Evolutionary conservation across 768 basidiomycete species (phyloP).

Genomic region (Rhizopogon roseolus): DNA sequence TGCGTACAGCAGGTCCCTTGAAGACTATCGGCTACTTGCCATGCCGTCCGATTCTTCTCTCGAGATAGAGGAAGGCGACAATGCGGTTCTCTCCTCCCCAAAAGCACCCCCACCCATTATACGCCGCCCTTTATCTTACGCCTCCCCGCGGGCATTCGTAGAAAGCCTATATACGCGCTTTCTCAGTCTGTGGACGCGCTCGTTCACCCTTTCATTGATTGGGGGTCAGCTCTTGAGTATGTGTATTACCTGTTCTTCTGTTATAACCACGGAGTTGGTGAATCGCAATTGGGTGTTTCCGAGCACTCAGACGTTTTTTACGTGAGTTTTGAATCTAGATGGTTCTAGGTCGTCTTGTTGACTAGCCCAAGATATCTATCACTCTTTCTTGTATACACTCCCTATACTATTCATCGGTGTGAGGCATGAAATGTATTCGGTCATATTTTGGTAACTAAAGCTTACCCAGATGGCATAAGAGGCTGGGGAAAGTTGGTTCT

Average conservation of each 20-base stretch:
- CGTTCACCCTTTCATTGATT: constrained; percentile 21
- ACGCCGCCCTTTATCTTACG: constrained; percentile 13
- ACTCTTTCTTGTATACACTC: constrained; percentile 66
- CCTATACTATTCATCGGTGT: constrained; percentile 82
- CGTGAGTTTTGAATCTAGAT: constrained; percentile 39
- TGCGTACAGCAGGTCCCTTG: no score
- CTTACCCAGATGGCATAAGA: constrained; percentile 56
- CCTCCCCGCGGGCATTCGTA: constrained; percentile 15
- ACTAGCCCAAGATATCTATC: constrained; percentile 54
- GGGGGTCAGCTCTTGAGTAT: constrained; percentile 23
- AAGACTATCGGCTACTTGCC: no score
- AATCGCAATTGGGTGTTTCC: constrained; percentile 60
- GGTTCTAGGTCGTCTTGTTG: not conserved
- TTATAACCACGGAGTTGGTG: constrained; percentile 73
- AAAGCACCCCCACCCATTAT: not conserved
- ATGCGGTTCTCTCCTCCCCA: no score
- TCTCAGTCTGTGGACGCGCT: constrained; percentile 23
- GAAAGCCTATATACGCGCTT: constrained; percentile 15
- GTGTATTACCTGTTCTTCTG: constrained; percentile 26
- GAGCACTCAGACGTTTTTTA: constrained; percentile 72
- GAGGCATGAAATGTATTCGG: constrained; percentile 16
- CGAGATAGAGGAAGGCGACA: no score
- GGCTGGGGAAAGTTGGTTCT: constrained; percentile 68
- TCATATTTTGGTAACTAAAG: not conserved
- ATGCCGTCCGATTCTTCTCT: no score